A percentile compares a stretch with the other conserved stretches of the same genome.
phyloP scores from a whole-genome alignment of 257 asterid species.

The Lycium ferocissimum region DNA sequence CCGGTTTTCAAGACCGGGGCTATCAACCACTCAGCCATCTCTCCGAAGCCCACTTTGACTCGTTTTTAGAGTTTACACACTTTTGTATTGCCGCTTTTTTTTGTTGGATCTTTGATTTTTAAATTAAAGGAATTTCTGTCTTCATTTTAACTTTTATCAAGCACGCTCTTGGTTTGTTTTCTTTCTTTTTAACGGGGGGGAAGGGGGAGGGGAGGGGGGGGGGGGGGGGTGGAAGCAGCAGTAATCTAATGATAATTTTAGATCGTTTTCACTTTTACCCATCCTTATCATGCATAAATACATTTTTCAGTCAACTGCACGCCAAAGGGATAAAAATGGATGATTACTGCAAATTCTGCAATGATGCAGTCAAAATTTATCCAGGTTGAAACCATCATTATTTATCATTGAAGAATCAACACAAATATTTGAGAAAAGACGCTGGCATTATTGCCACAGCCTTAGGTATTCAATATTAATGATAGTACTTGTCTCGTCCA shows the following conservation, averaged over 20 bases:
- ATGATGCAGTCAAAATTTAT: conserved; percentile 24
- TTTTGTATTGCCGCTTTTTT: background rate
- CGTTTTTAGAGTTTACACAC: no score
- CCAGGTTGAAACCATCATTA: conserved; percentile 13
- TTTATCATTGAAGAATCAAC: background rate
- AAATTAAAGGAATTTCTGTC: conserved; percentile 3
- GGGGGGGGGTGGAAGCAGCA: background rate
- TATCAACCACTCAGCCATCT: no score
- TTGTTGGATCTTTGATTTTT: background rate
- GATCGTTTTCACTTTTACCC: background rate
- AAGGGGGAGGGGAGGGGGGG: no score
- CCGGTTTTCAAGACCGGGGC: no score
- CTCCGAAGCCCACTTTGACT: no score
- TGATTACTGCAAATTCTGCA: conserved; percentile 19
- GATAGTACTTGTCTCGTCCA: background rate
- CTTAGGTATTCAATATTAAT: background rate
- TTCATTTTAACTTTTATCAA: background rate
- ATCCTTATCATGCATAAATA: background rate
- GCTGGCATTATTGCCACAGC: background rate
- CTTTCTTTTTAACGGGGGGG: background rate
- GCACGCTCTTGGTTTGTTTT: background rate
- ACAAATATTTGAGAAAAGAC: background rate
- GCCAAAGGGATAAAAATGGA: background rate
- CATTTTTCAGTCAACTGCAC: conserved; percentile 20
- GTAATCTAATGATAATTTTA: background rate